These are phyloP conservation scores for Warburgia ugandensis DNA, from an alignment of 164 flowering plant species.

Conservation along the genomic window DNA sequence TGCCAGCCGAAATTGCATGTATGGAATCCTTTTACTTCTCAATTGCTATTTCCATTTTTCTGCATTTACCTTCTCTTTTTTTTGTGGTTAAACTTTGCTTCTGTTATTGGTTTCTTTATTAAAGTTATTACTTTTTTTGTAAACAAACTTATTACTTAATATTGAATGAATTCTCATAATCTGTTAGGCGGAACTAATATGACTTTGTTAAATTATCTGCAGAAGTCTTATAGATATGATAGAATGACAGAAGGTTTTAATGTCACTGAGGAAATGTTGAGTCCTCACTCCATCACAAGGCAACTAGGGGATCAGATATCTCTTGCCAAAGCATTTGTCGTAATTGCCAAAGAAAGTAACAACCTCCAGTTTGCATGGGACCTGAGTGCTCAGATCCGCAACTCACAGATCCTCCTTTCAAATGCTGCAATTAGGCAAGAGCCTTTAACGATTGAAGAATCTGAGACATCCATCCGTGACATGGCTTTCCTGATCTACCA, in stretches of 20 bases:
- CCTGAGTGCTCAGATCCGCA: conserved; percentile 78
- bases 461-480: conserved; percentile 59
- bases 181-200: not conserved
- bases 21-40: not conserved
- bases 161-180: not conserved
- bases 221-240: conserved; percentile 41
- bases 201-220: conserved; percentile 10
- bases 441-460: conserved; percentile 53
- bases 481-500: conserved; percentile 74
- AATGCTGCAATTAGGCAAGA: conserved; percentile 57
- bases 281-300: conserved; percentile 52
- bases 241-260: conserved; percentile 50
- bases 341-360: conserved; percentile 80
- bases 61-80: not conserved
- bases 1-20: no score
- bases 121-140: no score
- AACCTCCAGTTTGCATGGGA: conserved; percentile 90
- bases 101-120: no score
- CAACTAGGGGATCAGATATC: conserved; percentile 71
- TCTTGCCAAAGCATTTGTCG: conserved; percentile 72
- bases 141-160: no score
- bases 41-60: not conserved
- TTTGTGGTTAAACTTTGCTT: no score
- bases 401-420: conserved; percentile 69
- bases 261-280: conserved; percentile 77